phyloP scores from a whole-genome alignment of 1,284 basidiomycete genomes.

The Coriolopsis trogii region DNA sequence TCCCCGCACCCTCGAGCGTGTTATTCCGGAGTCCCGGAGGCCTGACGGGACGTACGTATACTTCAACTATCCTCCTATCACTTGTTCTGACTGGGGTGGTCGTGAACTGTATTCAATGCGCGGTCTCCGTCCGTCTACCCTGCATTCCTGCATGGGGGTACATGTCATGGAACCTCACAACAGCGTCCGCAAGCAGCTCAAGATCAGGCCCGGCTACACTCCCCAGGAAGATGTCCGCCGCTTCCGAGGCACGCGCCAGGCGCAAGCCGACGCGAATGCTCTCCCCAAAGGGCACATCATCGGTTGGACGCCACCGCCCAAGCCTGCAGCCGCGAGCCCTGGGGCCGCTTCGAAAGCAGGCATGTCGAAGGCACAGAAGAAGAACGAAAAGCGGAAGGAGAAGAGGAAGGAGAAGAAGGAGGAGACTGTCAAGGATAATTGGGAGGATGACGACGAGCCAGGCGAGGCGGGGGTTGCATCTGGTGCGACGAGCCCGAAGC shows the following conservation, averaged over 20 bases:
- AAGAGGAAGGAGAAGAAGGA: slow-evolving; percentile 61
- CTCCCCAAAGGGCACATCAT: slow-evolving; percentile 78
- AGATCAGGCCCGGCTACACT: slow-evolving; percentile 91
- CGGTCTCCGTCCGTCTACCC: background rate
- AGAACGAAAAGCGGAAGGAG: slow-evolving; percentile 78
- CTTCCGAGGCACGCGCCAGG: slow-evolving; percentile 79
- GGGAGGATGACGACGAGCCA: slow-evolving; percentile 76
- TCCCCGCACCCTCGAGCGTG: slow-evolving; percentile 81
- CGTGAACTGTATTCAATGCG: too few species aligned
- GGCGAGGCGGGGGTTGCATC: slow-evolving; percentile 30
- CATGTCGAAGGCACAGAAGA: slow-evolving; percentile 67
- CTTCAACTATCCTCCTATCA: background rate
- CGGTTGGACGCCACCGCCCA: slow-evolving; percentile 72
- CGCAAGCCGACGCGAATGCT: slow-evolving; percentile 62
- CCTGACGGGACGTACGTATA: slow-evolving; percentile 86
- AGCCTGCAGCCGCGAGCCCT: slow-evolving; percentile 32
- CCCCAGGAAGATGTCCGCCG: slow-evolving; percentile 91
- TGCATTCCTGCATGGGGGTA: slow-evolving; percentile 5
- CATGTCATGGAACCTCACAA: too few species aligned
- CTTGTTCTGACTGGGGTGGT: background rate
- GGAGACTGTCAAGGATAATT: slow-evolving; percentile 62
- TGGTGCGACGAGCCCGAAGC: slow-evolving; percentile 13
- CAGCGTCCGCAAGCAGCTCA: slow-evolving; percentile 88
- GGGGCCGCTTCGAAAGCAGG: slow-evolving; percentile 27
- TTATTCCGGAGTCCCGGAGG: slow-evolving; percentile 84